Evolutionary conservation across 225 moss, liverwort and hornwort genomes (phyloP), one percentile per base, ranked within the genome.

Genomic region (Sphagnum contortum): DNA sequence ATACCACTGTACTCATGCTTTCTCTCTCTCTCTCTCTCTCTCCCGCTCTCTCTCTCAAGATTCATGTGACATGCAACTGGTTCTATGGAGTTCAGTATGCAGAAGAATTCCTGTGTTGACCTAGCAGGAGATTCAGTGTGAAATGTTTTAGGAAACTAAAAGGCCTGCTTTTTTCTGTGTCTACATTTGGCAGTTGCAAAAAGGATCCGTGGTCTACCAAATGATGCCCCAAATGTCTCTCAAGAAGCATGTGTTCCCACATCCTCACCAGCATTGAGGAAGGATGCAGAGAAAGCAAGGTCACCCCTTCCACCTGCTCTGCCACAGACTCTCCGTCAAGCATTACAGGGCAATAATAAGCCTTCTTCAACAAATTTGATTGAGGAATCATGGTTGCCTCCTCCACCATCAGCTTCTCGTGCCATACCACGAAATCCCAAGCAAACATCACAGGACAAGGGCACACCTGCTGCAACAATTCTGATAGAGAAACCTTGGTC

Each of bases 391-490:
- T 29, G 29, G 29, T 29, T 29, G 29, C 29, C 29, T 29, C 29
- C 44, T 68, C 54, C 73, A 68, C 53, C 66, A 55, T 29, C 29
- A 29, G 29, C 29, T 29, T 29, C 29, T 29, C 3, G 45, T 60
- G 14, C 75, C 56, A 50, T 63, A 55, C 7, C 58, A 47, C 58
- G 47, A 71, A 60, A 47, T 56, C 57, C 66, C 52, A 63, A 68
- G 5, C 72, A 65, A 73, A 68, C 55, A 69, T 68, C 73, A 13
- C 62, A 75, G 14, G 66, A 70, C 9, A 67, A 72, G 62, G 73
- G 75, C 61, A 73, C 76, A 69, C 60, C 76, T 57, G 60, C 62
- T 61, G 53, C 62, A 64, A 52, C 75, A 61, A 45, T 29, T 59
- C 71, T 71, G 13, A 49, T 73, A 67, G 66, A 56, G 56, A 71